Base-by-base conservation (phyloP, 164 flowering plant genomes). In the Umbellularia californica region DNA sequence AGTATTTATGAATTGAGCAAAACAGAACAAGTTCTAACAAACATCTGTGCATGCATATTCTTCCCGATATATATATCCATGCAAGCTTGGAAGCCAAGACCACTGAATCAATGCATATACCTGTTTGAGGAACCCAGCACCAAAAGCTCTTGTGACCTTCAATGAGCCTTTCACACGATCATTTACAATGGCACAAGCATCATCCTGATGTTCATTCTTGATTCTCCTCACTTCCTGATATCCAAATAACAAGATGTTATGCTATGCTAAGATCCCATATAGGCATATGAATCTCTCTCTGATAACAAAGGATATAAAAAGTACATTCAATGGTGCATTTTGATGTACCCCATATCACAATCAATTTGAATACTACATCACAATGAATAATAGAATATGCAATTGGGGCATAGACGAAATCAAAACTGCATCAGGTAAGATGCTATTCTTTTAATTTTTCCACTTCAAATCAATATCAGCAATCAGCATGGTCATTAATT, bases 91-190 rank as follows among this genome's bases (percentile, higher is more conserved):
- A 30, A 27, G 69, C 47, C 6, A 25, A 30, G 15, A 13, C 19
- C 35, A 28, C 47, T 30, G 33, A 28, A 30, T 28, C 47, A 27
- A 11, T 5, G 30, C 20, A 13, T 67, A 5, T 82, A 93, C 97
- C 91, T 94, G 95, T 79, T 94, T 94, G 73, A 94, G 94, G 80
- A 87, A 94, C 19, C 98, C 98, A 28, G 95, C 97, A 1, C 98
- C 98, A 65, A 94, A 94, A 28, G 98, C 98, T 22, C 98, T 82
- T 20, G 98, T 94, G 80, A 92, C 95, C 85, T 94, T 94, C 85
- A 94, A 79, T 17, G 90, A 90, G 55, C 98, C 97, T 74, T 94
- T 94, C 47, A 94, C 97, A 7, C 97, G 80, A 50, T 90, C 91
- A 25, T 92, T 92, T 25, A 72, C 58, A 1, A 94, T 72, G 23